These are phyloP conservation scores for Colletotrichum camelliae DNA, from an alignment of 2,329 filamentous ascomycete species.

Conservation along the genomic window DNA sequence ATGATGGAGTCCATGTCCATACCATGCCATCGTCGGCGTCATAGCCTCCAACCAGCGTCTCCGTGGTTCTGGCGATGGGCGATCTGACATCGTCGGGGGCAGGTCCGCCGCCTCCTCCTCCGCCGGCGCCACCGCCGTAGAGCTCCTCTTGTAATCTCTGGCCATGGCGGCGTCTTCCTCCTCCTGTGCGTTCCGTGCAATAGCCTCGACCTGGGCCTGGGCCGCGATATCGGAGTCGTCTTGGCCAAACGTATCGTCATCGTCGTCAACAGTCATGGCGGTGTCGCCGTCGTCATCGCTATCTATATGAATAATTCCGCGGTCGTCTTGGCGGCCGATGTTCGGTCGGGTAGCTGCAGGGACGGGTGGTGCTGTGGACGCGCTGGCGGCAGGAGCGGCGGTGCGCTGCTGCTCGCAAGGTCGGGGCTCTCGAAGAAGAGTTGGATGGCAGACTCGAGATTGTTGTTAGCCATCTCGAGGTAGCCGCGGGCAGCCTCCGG, in stretches of 20 bases:
- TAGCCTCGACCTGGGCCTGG: conserved; percentile 39
- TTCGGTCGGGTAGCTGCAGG: conserved; percentile 30
- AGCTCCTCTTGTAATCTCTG: conserved; percentile 87
- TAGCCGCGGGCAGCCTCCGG: conserved; percentile 81
- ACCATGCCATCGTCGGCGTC: conserved; percentile 60
- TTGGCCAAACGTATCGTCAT: conserved; percentile 41
- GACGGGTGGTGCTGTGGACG: conserved; percentile 26
- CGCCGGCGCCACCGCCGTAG: conserved; percentile 54
- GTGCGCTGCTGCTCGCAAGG: conserved; percentile 57
- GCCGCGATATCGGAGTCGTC: conserved; percentile 37
- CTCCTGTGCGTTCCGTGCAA: conserved; percentile 59
- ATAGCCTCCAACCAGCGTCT: conserved; percentile 80
- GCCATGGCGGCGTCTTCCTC: conserved; percentile 96
- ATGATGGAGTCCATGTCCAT: conserved; percentile 61
- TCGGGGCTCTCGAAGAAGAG: conserved; percentile 92
- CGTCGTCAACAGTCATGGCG: conserved; percentile 42
- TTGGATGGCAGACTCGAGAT: conserved; percentile 84
- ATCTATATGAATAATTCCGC: conserved; percentile 75
- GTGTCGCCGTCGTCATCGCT: conserved; percentile 72
- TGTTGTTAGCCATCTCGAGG: conserved; percentile 82
- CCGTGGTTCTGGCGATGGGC: conserved; percentile 88
- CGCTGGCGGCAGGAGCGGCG: conserved; percentile 33
- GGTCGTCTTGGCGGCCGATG: conserved; percentile 54
- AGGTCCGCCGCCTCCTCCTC: conserved; percentile 46
- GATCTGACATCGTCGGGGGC: conserved; percentile 75